phyloP scores from a whole-genome alignment of 495 filamentous ascomycete species.

The Penicilliopsis zonata region DNA sequence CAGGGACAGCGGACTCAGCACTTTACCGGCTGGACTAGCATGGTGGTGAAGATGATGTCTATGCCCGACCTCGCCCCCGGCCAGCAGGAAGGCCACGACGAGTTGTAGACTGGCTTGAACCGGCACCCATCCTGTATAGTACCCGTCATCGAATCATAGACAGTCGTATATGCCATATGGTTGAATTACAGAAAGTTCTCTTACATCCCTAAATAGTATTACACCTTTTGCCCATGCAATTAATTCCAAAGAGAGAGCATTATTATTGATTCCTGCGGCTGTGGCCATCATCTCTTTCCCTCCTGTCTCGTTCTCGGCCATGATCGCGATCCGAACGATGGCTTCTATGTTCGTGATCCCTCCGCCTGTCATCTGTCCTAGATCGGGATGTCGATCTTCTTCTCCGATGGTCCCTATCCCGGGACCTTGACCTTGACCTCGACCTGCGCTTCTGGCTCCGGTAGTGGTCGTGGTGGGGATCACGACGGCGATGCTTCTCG shows the following conservation, averaged over 20 bases:
- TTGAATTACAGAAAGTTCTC: too few species aligned
- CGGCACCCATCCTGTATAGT: slow-evolving; percentile 12
- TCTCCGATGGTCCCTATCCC: slow-evolving; percentile 11
- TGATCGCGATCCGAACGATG: slow-evolving; percentile 16
- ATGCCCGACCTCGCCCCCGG: slow-evolving; percentile 51
- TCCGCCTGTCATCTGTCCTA: slow-evolving; percentile 18
- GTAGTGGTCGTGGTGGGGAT: too few species aligned
- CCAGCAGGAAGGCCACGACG: slow-evolving; percentile 23
- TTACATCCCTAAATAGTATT: too few species aligned
- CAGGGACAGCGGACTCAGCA: slow-evolving; percentile 90
- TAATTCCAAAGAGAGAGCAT: background rate
- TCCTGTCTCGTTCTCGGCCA: slow-evolving; percentile 10
- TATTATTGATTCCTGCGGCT: slow-evolving; percentile 11
- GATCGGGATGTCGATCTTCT: slow-evolving; percentile 17
- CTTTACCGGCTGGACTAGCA: slow-evolving; percentile 95
- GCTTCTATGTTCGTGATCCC: slow-evolving; percentile 12
- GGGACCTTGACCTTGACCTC: slow-evolving; percentile 17
- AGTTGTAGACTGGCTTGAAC: slow-evolving; percentile 17
- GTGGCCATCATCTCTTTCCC: slow-evolving; percentile 14
- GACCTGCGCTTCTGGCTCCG: slow-evolving; percentile 23
- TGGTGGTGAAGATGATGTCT: slow-evolving; percentile 95
- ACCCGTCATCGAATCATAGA: background rate
- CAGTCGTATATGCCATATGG: too few species aligned
- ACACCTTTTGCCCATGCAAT: too few species aligned
- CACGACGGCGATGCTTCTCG: too few species aligned